Percentiles rank a stretch among this genome's conserved stretches.
Conservation (phyloP, 2,329 filamentous ascomycete species). For the Botrytis squamosa region DNA sequence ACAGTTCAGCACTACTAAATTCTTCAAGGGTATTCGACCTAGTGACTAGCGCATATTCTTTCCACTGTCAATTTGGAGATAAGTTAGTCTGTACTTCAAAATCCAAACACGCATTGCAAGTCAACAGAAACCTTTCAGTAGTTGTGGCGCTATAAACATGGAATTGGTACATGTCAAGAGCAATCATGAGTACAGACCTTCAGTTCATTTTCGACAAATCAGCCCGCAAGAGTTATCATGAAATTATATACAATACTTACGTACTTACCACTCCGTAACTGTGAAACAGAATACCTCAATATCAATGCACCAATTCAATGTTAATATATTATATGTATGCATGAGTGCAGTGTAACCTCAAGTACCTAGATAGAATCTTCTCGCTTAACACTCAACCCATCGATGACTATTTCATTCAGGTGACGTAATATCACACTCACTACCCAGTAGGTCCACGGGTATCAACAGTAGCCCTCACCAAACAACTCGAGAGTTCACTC, state of each 20-base stretch:
- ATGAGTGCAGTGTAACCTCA: background rate
- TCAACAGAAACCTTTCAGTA: background rate
- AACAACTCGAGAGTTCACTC: background rate
- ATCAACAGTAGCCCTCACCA: background rate
- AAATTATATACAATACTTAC: background rate
- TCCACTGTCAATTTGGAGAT: background rate
- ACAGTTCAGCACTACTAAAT: background rate
- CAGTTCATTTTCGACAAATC: background rate
- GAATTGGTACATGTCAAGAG: background rate
- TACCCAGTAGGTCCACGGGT: background rate
- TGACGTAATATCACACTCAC: background rate
- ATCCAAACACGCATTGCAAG: background rate
- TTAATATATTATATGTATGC: fast-evolving
- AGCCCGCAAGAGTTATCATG: background rate
- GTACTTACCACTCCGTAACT: background rate
- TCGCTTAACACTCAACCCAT: background rate
- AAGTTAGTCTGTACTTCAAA: background rate
- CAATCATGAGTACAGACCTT: background rate
- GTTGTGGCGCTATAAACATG: background rate
- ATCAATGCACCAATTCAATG: background rate
- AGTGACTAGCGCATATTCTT: background rate
- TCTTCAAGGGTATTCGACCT: background rate
- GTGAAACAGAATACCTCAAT: background rate
- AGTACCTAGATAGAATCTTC: background rate
- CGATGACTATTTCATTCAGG: background rate